These are phyloP conservation scores for Phalaenopsis aphrodite DNA, from an alignment of 106 monocot species.

Conservation along the genomic window DNA sequence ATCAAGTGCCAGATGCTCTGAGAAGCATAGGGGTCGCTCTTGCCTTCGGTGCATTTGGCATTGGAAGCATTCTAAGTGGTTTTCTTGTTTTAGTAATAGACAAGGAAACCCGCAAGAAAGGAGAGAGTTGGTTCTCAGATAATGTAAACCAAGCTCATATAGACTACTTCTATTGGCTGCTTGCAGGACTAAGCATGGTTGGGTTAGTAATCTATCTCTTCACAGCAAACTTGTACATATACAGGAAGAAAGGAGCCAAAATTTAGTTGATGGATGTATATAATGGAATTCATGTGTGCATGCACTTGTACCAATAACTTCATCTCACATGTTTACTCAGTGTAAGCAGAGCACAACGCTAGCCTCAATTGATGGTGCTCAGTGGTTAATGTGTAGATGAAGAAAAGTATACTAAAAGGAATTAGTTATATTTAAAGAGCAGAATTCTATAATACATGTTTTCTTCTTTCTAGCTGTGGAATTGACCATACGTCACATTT, in stretches of 20 bases:
- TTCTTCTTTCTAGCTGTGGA: no score
- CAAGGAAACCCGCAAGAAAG: not conserved
- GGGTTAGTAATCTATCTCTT: slow-evolving; percentile 10
- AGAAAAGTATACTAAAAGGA: no score
- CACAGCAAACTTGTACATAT: slow-evolving; percentile 8
- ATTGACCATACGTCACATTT: no score
- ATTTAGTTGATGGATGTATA: no score
- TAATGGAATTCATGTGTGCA: no score
- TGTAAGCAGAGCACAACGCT: no score
- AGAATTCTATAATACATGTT: no score
- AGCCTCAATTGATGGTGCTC: no score
- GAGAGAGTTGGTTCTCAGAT: slow-evolving; percentile 18
- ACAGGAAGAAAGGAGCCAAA: slow-evolving; percentile 9
- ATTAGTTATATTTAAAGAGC: no score
- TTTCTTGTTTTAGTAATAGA: slow-evolving; percentile 17
- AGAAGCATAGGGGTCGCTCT: slow-evolving; percentile 30
- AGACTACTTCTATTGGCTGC: slow-evolving; percentile 34
- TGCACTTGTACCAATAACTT: no score
- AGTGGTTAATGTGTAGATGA: no score
- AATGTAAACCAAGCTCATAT: slow-evolving; percentile 16
- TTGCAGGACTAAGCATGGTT: slow-evolving; percentile 12
- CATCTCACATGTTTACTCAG: no score
- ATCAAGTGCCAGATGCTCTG: slow-evolving; percentile 23
- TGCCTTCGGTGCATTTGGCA: slow-evolving; percentile 22
- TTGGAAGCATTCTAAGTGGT: slow-evolving; percentile 25